Evolutionary conservation across 331 rosid genomes (phyloP).

Genomic region (Quercus phellos): DNA sequence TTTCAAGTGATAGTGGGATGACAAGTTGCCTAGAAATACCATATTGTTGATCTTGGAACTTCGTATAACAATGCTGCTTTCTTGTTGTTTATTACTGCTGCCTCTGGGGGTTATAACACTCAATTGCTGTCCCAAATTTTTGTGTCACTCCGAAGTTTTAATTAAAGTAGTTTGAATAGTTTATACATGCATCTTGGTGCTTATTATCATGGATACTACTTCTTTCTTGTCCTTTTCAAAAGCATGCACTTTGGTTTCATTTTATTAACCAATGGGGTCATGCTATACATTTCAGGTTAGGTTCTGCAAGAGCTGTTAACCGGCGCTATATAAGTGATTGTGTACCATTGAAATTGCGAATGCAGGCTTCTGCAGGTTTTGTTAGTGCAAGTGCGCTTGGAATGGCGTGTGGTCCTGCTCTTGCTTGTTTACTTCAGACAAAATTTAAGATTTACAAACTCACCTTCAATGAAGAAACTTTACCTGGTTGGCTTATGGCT

Average conservation of each 20-base stretch:
- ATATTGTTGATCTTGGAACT: not conserved
- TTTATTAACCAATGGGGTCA: not conserved
- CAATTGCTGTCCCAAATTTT: not conserved
- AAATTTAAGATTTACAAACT: conserved; percentile 39
- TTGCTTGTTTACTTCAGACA: conserved; percentile 39
- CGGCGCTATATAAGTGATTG: conserved; percentile 52
- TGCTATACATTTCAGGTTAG: conserved; percentile 29
- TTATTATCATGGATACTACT: not conserved
- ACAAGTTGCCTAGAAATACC: not conserved
- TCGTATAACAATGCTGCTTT: not conserved
- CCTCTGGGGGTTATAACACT: not conserved
- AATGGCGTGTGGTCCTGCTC: conserved; percentile 58
- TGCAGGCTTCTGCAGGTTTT: conserved; percentile 55
- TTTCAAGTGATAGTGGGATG: not conserved
- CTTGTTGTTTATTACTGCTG: not conserved
- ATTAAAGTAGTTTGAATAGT: not conserved
- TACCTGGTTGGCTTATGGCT: conserved; percentile 56
- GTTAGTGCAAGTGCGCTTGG: conserved; percentile 53
- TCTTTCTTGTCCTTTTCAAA: not conserved
- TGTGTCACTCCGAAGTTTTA: not conserved
- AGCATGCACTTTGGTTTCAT: not conserved
- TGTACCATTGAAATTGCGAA: conserved; percentile 37
- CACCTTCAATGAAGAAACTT: conserved; percentile 45
- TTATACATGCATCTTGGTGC: not conserved
- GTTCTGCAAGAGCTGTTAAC: conserved; percentile 53